Evolutionary conservation across 129 eudicot genomes (phyloP).

Genomic region (Centaurea solstitialis): DNA sequence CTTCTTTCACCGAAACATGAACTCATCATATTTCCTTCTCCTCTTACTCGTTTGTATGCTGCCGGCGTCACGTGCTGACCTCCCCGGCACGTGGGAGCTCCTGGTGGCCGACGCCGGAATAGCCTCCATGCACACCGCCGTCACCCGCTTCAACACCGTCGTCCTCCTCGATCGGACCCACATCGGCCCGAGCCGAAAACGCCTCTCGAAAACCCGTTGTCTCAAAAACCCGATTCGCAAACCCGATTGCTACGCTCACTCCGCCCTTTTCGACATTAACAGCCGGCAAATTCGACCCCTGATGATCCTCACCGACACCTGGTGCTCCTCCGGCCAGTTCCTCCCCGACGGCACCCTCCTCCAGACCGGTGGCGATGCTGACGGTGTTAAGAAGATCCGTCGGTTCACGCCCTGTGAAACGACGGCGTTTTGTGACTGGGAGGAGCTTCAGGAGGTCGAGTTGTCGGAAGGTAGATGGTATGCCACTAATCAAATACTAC

Average conservation of each 20-base stretch:
- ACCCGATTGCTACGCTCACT: conserved; percentile 60
- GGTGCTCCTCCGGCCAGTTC: conserved; percentile 82
- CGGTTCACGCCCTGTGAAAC: conserved; percentile 53
- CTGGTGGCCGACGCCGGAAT: conserved; percentile 62
- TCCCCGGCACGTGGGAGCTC: conserved; percentile 67
- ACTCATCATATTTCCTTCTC: neutral
- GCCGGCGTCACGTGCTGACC: conserved; percentile 34
- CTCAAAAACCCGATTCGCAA: conserved; percentile 12
- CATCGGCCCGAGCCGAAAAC: conserved; percentile 49
- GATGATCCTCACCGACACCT: conserved; percentile 63
- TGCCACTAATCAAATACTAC: conserved; percentile 60
- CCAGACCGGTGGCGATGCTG: conserved; percentile 62
- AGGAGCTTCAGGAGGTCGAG: conserved; percentile 48
- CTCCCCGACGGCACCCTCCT: conserved; percentile 73
- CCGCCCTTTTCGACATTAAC: conserved; percentile 44
- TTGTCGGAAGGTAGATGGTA: conserved; percentile 66
- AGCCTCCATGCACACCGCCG: conserved; percentile 79
- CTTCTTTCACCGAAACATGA: neutral
- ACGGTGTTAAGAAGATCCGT: conserved; percentile 50
- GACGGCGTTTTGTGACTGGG: conserved; percentile 52
- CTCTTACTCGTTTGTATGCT: conserved; percentile 12
- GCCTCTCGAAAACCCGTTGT: conserved; percentile 34
- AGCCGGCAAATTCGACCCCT: conserved; percentile 47
- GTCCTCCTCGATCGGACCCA: conserved; percentile 70
- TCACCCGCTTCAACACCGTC: conserved; percentile 62